Evolutionary conservation across 2,329 filamentous ascomycete genomes (phyloP).

Genomic region (Trichophyton mentagrophytes): DNA sequence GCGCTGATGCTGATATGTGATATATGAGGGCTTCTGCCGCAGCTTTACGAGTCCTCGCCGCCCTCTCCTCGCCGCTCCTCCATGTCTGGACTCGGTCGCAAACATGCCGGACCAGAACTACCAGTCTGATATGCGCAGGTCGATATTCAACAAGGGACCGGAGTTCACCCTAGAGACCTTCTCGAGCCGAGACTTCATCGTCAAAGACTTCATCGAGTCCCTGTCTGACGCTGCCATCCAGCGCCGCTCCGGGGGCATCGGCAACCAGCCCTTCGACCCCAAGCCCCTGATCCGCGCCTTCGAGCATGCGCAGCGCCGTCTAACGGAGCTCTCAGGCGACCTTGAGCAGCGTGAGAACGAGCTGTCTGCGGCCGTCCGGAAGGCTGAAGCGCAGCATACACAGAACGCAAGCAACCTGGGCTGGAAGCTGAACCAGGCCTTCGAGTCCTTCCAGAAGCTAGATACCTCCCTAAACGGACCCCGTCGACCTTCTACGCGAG

Average conservation of each 20-base stretch:
- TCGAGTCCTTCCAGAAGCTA: slow-evolving; percentile 80
- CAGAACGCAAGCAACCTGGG: slow-evolving; percentile 80
- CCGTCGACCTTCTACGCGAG: slow-evolving; percentile 15
- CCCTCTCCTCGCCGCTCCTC: neutral
- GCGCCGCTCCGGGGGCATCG: slow-evolving; percentile 57
- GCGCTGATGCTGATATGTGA: neutral
- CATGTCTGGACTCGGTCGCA: slow-evolving; percentile 11
- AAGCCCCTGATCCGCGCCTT: slow-evolving; percentile 95
- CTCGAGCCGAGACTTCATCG: slow-evolving; percentile 85
- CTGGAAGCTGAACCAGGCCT: slow-evolving; percentile 79
- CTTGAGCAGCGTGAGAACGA: slow-evolving; percentile 85
- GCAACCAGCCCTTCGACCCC: slow-evolving; percentile 60
- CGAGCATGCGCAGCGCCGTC: slow-evolving; percentile 51
- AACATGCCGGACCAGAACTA: slow-evolving; percentile 27
- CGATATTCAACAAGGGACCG: slow-evolving; percentile 64
- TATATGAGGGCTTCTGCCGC: neutral
- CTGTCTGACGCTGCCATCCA: slow-evolving; percentile 68
- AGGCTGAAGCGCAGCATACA: slow-evolving; percentile 84
- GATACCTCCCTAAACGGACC: slow-evolving; percentile 61
- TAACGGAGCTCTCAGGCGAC: slow-evolving; percentile 53
- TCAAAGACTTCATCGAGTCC: slow-evolving; percentile 91
- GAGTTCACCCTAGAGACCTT: slow-evolving; percentile 82
- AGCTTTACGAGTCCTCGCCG: neutral
- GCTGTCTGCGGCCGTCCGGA: slow-evolving; percentile 72
- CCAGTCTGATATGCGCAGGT: slow-evolving; percentile 29